Conservation (phyloP, 2,329 filamentous ascomycete genomes). For the Colletotrichum orchidophilum region DNA sequence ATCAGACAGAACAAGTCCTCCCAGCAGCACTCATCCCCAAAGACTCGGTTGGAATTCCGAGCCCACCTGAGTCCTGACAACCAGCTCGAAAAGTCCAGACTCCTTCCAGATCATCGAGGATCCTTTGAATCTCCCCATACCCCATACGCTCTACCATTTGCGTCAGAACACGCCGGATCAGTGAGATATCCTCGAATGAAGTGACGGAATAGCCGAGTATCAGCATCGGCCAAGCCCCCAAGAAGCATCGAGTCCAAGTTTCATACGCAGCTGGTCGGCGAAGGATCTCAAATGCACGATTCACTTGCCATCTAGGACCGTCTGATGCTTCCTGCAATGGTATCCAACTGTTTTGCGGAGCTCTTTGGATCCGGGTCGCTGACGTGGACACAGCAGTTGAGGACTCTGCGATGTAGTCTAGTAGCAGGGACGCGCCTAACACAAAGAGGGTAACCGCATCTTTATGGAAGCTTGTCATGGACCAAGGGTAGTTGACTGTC, state of each 20-base stretch:
- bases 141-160: background rate
- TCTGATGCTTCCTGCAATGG: background rate
- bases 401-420: background rate
- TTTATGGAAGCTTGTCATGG: background rate
- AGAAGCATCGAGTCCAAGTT: background rate
- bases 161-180: background rate
- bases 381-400: background rate
- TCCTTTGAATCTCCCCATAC: background rate
- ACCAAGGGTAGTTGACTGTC: background rate
- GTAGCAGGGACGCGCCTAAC: background rate
- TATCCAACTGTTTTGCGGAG: background rate
- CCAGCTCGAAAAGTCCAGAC: background rate
- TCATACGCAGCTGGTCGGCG: background rate
- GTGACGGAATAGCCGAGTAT: background rate
- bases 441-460: background rate
- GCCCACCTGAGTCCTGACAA: too few relatives aligned
- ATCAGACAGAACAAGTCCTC: background rate
- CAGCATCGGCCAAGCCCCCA: background rate
- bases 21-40: background rate
- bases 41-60: background rate
- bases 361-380: background rate
- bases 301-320: background rate
- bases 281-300: background rate
- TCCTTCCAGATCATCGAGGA: background rate
- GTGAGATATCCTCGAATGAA: background rate